Evolutionary conservation across 345 rosid genomes (phyloP), one percentile per base, ranked within the genome.

Genomic region (Crucihimalaya himalaica): DNA sequence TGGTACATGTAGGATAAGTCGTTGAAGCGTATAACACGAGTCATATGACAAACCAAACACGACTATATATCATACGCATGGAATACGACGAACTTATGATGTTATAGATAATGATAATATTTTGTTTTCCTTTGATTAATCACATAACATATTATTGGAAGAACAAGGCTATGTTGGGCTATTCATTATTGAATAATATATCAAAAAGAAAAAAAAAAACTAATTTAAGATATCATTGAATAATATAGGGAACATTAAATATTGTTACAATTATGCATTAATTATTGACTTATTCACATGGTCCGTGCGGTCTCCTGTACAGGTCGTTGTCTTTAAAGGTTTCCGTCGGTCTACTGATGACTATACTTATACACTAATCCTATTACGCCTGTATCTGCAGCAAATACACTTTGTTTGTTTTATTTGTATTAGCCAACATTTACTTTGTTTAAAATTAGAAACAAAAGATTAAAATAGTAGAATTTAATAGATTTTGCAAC

Each of bases 301-400:
- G 72, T 66, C 53, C 62, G 67, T 66, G 61, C 53, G 78, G 66
- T 56, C 67, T 64, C 21, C 12, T 25, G 20, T 37, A 37, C 27
- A 28, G 28, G 45, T 72, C 70, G 54, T 42, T 42, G n/a, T 63
- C 70, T 63, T 6, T 18, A 29, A 13, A 51, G 13, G 53, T 31
- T 11, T 40, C 31, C 63, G 76, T 63, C 34, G 62, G 55, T 71
- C 59, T 61, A 23, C 34, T 32, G 12, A 35, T 10, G 12, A 57
- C 31, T 67, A 39, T n/a, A 53, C 37, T 53, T 12, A 16, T 7
- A 28, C 72, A 42, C 35, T 45, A 57, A 70, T 45, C 54, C 5
- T 15, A 52, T 66, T 21, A 32, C 45, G 20, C 31, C 13, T 52
- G 5, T 52, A 4, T 50, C 21, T 20, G 50, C 46, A 20, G 15